Base-by-base conservation (phyloP, 371 early-diverging fungal species). In the Mucor mucedo region DNA sequence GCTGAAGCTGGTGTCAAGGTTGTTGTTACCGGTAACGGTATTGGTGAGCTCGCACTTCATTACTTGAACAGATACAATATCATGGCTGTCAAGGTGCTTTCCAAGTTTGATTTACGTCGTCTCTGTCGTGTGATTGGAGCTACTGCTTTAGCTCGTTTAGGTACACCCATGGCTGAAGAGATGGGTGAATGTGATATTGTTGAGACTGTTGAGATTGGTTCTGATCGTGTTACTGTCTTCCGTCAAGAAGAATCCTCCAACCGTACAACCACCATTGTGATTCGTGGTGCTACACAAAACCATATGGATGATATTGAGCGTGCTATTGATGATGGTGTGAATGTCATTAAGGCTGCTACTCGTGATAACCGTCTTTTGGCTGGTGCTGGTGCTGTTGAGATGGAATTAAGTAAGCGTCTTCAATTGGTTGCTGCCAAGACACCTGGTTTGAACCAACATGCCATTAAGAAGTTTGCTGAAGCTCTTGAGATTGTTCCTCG, bases 211-310 rank as follows among this genome's bases (percentile, higher is more conserved):
- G 98, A 98, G 78, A 97, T 98, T 72, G 98, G 98, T 65, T 89
- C 93, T 74, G 97, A 98, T 79, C 90, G 96, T 58, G 97, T 97
- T 63, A 97, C 97, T 27, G 94, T 97, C 11, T 94, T 97, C 87
- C 88, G 96, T 69, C 96, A 97, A 82, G 92, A 93, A 55, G 84
- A 81, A 54, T 90, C 90, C 65, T 76, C 77, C 55, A 88, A 92
- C 35, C 92, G 90, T 74, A 95, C 97, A 33, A 92, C 95, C 40
- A 98, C 99, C 14, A 93, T 99, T 71, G 94, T 99, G 30, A 84
- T 99, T 47, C 94, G 99, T 70, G 99, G 99, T 58, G 96, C 95
- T 5, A 99, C 99, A n/a, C 91, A 90, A 77, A 98, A 98, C 83
- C 84, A 90, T 65, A 84, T 99, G 76, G 99, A 98, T 68, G 99